Percentiles rank a stretch among this genome's conserved stretches.
Evolutionary conservation across 2,329 filamentous ascomycete species (phyloP).

Genomic region (Fusarium luffae): DNA sequence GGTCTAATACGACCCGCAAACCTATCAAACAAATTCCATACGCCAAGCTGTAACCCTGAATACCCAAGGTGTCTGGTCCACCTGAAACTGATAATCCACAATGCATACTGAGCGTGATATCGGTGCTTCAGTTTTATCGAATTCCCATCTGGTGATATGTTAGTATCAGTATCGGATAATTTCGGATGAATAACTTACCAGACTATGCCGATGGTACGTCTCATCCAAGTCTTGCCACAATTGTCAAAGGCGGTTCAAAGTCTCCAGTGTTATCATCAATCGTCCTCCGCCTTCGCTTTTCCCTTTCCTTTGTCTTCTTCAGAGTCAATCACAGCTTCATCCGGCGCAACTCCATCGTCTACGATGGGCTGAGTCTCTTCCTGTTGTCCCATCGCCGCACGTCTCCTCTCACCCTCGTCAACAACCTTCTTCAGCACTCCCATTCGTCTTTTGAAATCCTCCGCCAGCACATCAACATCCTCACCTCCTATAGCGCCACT

Average conservation of each 20-base stretch:
- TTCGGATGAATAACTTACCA: background rate
- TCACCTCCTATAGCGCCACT: constrained; percentile 53
- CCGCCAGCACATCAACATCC: constrained; percentile 63
- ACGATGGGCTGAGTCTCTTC: constrained; percentile 8
- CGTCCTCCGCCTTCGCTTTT: constrained; percentile 18
- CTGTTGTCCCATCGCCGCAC: constrained; percentile 46
- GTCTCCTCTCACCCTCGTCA: constrained; percentile 61
- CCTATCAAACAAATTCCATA: constrained; percentile 22
- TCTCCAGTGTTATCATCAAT: constrained; percentile 10
- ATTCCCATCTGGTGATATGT: background rate
- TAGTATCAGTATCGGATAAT: background rate
- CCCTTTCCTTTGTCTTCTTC: constrained; percentile 29
- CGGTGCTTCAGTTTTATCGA: background rate
- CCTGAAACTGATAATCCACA: constrained; percentile 25
- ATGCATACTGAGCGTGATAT: background rate
- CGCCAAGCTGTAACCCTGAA: constrained; percentile 30
- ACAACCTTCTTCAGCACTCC: constrained; percentile 64
- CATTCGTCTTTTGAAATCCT: constrained; percentile 70
- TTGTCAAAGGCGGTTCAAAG: background rate
- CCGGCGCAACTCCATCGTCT: constrained; percentile 23
- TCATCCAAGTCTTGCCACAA: background rate
- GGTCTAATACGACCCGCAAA: background rate
- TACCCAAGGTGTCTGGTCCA: constrained; percentile 40
- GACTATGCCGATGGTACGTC: background rate
- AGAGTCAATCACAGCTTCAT: constrained; percentile 34